Evolutionary conservation across 2,329 filamentous ascomycete genomes (phyloP).

Genomic region (Myriosclerotinia duriaeana): DNA sequence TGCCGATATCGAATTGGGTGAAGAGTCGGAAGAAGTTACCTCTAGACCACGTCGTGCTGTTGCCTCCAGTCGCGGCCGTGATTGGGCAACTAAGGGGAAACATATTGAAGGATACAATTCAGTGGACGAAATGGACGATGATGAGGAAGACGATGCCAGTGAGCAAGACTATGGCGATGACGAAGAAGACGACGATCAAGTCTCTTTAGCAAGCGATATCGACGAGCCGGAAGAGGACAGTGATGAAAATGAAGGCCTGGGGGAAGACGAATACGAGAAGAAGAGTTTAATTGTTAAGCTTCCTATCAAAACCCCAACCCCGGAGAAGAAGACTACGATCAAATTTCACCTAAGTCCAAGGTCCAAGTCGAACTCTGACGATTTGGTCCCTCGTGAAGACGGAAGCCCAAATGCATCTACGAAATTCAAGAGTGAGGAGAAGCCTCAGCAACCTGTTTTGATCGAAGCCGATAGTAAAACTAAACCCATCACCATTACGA

Average conservation of each 20-base stretch:
- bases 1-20: constrained; percentile 47
- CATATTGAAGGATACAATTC: constrained; percentile 57
- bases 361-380: constrained; percentile 18
- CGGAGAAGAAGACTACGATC: constrained; percentile 37
- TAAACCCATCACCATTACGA: constrained; percentile 25
- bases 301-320: constrained; percentile 46
- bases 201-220: constrained; percentile 57
- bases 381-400: constrained; percentile 22
- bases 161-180: constrained; percentile 75
- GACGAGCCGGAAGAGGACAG: constrained; percentile 56
- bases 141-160: constrained; percentile 65
- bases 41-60: constrained; percentile 46
- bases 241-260: constrained; percentile 45
- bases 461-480: constrained; percentile 16
- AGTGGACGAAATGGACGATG: constrained; percentile 56
- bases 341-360: constrained; percentile 31
- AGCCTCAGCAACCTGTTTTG: constrained; percentile 19
- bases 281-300: constrained; percentile 74
- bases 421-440: constrained; percentile 3
- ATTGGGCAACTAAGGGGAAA: constrained; percentile 44
- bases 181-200: constrained; percentile 67
- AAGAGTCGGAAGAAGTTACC: constrained; percentile 43
- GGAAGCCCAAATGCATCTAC: constrained; percentile 9
- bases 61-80: constrained; percentile 30
- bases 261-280: constrained; percentile 55